Evolutionary conservation across 371 early-diverging fungal genomes (phyloP).

Genomic region (Quaeritorhiza haematococci): DNA sequence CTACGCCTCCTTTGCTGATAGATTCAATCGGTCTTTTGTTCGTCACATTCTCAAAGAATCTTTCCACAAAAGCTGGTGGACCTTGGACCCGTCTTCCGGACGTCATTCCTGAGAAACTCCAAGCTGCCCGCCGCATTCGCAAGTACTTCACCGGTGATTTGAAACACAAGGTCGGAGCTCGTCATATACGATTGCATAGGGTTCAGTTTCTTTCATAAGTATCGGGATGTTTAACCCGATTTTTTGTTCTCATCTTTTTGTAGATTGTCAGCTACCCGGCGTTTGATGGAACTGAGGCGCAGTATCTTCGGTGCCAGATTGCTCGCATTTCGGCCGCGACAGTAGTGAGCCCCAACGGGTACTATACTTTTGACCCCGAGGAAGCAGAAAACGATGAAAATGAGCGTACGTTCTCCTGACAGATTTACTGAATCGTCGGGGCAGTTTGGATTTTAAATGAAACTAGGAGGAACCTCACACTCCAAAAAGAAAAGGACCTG

Average conservation of each 20-base stretch:
- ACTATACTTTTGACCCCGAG: constrained; percentile 50
- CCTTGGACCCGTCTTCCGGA: constrained; percentile 48
- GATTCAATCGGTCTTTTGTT: neutral
- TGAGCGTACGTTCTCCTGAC: constrained; percentile 22
- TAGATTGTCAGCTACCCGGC: constrained; percentile 46
- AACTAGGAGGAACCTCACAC: no score
- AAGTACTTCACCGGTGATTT: constrained; percentile 50
- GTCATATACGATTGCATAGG: no score
- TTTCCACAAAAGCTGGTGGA: constrained; percentile 31
- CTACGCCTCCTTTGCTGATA: neutral
- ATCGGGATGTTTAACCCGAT: neutral
- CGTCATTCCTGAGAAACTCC: constrained; percentile 44
- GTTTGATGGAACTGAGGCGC: constrained; percentile 45
- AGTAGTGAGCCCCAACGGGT: constrained; percentile 46
- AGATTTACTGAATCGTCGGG: neutral
- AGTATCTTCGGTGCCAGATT: constrained; percentile 53
- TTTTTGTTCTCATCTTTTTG: neutral
- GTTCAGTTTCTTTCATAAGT: neutral
- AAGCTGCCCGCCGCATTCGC: constrained; percentile 35
- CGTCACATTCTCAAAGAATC: neutral
- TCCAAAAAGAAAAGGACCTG: neutral
- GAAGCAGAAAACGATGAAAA: constrained; percentile 37
- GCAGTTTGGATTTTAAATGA: no score
- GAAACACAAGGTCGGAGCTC: constrained; percentile 22
- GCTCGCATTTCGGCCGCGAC: constrained; percentile 50